Percentiles rank a stretch among this genome's conserved stretches.
These are phyloP conservation scores for Podosphaera aphanis DNA, from an alignment of 2,329 filamentous ascomycete species.

Conservation along the genomic window DNA sequence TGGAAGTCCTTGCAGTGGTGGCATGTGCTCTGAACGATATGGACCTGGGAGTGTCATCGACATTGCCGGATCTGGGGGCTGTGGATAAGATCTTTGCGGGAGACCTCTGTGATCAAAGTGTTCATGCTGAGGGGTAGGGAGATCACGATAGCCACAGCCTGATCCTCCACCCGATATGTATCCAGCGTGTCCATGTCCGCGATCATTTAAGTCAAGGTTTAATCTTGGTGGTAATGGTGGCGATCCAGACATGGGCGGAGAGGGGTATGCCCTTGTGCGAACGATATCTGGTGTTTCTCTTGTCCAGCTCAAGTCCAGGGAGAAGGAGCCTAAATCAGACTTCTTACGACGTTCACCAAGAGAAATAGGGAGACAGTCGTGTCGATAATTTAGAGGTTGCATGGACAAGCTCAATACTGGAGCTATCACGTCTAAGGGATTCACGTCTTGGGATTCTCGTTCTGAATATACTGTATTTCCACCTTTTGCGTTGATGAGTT, in stretches of 20 bases:
- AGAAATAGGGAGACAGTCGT: constrained; percentile 19
- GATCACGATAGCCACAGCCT: constrained; percentile 28
- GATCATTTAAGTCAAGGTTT: constrained; percentile 32
- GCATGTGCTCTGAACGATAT: constrained; percentile 11
- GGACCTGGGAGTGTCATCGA: constrained; percentile 8
- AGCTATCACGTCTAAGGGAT: constrained; percentile 4
- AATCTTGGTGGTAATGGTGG: constrained; percentile 34
- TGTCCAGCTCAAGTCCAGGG: constrained; percentile 31
- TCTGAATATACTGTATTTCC: not conserved
- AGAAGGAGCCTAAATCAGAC: constrained; percentile 29
- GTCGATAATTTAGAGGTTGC: constrained; percentile 25
- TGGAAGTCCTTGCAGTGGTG: constrained; percentile 3
- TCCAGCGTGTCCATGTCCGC: constrained; percentile 24
- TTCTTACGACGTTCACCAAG: constrained; percentile 36
- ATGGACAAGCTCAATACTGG: constrained; percentile 21
- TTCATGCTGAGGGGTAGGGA: constrained; percentile 11
- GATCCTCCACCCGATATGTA: constrained; percentile 14
- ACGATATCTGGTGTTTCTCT: constrained; percentile 30
- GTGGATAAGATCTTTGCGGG: constrained; percentile 18
- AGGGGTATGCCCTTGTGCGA: constrained; percentile 39
- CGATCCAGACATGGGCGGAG: constrained; percentile 53
- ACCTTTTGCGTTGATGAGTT: not conserved
- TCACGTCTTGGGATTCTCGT: constrained; percentile 8
- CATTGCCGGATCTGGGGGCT: constrained; percentile 14
- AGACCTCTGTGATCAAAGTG: constrained; percentile 9